Evolutionary conservation across 306 rosid genomes (phyloP).

Genomic region (Argentina anserina): DNA sequence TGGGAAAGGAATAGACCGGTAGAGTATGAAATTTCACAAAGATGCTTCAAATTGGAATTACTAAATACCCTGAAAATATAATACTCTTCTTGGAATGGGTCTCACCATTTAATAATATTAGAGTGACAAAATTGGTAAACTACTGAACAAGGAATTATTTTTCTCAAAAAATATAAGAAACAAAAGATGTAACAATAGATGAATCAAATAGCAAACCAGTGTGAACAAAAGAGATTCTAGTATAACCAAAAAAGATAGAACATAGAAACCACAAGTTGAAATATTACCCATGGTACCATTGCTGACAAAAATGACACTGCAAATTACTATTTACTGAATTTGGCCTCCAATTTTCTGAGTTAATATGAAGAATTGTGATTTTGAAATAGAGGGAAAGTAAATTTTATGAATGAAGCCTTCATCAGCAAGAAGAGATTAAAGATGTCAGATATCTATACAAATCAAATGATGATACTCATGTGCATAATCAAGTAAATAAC

Average conservation of each 20-base stretch:
- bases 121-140: not conserved
- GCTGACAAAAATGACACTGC: not conserved
- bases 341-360: not conserved
- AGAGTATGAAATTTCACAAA: not conserved
- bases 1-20: not conserved
- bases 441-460: not conserved
- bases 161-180: not conserved
- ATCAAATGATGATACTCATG: not conserved
- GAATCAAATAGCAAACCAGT: not conserved
- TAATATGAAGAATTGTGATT: not conserved
- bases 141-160: not conserved
- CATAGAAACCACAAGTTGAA: not conserved
- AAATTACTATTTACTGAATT: not conserved
- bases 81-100: not conserved
- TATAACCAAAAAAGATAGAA: not conserved
- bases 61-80: not conserved
- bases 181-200: not conserved
- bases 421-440: not conserved
- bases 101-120: not conserved
- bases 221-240: not conserved
- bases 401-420: not conserved
- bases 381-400: not conserved
- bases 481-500: not conserved
- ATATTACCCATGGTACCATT: not conserved
- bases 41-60: not conserved